Base-by-base conservation (phyloP, 164 flowering plant species). In the Chloranthus sessilifolius region DNA sequence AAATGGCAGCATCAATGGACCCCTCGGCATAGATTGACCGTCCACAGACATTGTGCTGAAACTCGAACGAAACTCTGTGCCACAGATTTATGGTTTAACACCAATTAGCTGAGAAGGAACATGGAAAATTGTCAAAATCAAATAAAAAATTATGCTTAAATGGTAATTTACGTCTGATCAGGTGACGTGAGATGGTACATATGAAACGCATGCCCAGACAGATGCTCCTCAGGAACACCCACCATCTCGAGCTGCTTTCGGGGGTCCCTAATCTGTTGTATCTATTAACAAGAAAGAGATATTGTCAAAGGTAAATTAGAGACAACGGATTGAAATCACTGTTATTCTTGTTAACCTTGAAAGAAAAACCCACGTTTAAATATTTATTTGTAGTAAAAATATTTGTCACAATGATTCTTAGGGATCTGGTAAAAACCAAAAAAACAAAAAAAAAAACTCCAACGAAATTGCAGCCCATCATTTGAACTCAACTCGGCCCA, bases 1-100 rank as follows among this genome's bases (percentile, higher is more conserved):
- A 92, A 53, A 92, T 56, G n/a, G 78, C 74, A 36, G 94, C 95
- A 71, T 88, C 98, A 33, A 88, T 56, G 4, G 94, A 71, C 30
- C 96, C 98, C 82, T 92, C 95, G 1, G 95, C 99, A 53, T 92
- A 92, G 43, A 92, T 88, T 35, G 96, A 82, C 64, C 99, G 73
- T 22, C 99, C 96, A 61, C 98, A 92, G 5, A 92, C 99, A 58
- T 92, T 88, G 50, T 92, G 96, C 69, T 88, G 96, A 76, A 92
- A 88, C 74, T 92, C 96, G 27, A 92, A 86, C 9, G 91, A 75
- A 52, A 92, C 99, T 39, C 98, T 92, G 76, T 65, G 47, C n/a
- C n/a, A n/a, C n/a, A 20, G 28, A 45, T 37, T 14, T 16, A 42
- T n/a, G n/a, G n/a, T n/a, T n/a, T n/a, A n/a, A n/a, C n/a, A n/a